A percentile compares a stretch with the other conserved stretches of the same genome.
Conservation (phyloP, 2,329 filamentous ascomycete species). For the Tolypocladium cylindrosporum region DNA sequence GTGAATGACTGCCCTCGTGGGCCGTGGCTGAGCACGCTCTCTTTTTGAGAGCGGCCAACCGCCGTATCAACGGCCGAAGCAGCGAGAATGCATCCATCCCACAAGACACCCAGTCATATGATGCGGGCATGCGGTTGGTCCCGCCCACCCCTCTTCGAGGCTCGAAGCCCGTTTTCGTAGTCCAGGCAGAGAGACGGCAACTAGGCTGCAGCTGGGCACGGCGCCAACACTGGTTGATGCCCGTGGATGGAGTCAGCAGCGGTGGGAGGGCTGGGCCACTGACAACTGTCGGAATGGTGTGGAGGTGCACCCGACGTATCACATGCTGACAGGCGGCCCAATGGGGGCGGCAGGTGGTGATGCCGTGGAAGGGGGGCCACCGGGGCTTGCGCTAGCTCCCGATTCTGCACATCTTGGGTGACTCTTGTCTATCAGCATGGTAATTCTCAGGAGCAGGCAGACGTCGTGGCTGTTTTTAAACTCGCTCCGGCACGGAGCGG, state of each 20-base stretch:
- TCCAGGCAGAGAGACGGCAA: neutral
- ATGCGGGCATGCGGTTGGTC: conserved; percentile 7
- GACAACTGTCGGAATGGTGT: neutral
- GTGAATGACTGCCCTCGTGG: neutral
- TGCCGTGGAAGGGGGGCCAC: neutral
- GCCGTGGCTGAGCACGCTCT: neutral
- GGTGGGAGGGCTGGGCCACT: neutral
- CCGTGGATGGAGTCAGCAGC: neutral
- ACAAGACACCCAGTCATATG: conserved; percentile 8
- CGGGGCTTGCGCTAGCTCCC: neutral
- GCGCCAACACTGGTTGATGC: neutral
- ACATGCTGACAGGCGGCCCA: neutral
- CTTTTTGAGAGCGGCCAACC: neutral
- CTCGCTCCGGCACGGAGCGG: neutral
- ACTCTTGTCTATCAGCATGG: neutral
- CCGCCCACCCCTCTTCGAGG: conserved; percentile 2
- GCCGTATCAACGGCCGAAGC: neutral
- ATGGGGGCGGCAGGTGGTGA: neutral
- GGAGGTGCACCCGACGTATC: neutral
- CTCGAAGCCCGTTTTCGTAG: neutral
- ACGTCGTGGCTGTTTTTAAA: neutral
- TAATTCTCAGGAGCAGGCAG: neutral
- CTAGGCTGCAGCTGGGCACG: neutral
- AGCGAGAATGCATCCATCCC: neutral
- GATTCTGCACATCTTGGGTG: neutral